Evolutionary conservation across 495 filamentous ascomycete genomes (phyloP).

Genomic region (Parachaetomium inaequale): DNA sequence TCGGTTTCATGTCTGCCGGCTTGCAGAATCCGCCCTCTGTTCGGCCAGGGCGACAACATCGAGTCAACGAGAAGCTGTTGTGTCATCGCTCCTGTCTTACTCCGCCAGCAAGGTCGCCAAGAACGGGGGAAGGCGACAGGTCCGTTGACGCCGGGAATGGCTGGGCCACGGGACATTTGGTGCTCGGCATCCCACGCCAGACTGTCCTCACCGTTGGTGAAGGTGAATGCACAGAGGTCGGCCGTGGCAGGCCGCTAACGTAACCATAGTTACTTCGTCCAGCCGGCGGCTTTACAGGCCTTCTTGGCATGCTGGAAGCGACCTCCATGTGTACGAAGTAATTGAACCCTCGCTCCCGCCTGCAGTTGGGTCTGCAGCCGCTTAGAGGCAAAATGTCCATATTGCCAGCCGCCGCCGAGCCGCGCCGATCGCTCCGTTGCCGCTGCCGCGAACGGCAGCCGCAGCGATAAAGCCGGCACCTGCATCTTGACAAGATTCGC

Average conservation of each 20-base stretch:
- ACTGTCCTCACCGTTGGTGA: conserved; percentile 8
- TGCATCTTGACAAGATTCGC: conserved; percentile 22
- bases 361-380: conserved; percentile 13
- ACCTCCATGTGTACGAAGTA: not conserved
- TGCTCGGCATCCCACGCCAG: conserved; percentile 27
- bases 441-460: conserved; percentile 12
- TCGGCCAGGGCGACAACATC: not conserved
- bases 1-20: not conserved
- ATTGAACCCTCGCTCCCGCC: conserved; percentile 12
- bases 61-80: not conserved
- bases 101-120: not conserved
- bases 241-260: not conserved
- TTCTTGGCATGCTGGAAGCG: conserved; percentile 19
- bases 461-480: conserved; percentile 7
- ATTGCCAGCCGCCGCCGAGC: conserved; percentile 27
- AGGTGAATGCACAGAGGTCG: not conserved
- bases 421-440: conserved; percentile 13
- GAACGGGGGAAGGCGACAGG: not conserved
- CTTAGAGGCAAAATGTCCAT: conserved; percentile 30
- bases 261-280: not conserved
- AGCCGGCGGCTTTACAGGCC: not conserved
- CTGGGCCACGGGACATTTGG: not conserved
- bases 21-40: not conserved
- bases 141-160: not conserved
- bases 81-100: not conserved